These are phyloP conservation scores for Nicotiana obtusifolia DNA, from an alignment of 257 asterid genomes.

Conservation along the genomic window DNA sequence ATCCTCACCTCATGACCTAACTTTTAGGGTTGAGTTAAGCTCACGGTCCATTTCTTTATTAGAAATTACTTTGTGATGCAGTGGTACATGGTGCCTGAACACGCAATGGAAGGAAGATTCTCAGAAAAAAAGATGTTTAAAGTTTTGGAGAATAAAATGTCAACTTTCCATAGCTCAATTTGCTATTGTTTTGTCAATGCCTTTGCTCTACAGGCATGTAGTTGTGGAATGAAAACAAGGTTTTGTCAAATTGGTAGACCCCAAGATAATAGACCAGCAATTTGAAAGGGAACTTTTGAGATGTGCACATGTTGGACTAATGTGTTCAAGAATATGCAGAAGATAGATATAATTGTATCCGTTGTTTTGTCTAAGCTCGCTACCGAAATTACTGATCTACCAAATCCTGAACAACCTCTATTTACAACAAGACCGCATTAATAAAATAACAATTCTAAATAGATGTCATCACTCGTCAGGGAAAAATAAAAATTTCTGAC, in stretches of 20 bases:
- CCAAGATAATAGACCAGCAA: neutral
- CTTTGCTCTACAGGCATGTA: neutral
- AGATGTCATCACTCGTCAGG: neutral
- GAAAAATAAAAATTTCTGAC: neutral
- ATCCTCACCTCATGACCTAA: too few species aligned
- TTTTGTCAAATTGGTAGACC: neutral
- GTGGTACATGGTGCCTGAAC: conserved; percentile 65
- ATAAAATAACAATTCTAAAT: too few species aligned
- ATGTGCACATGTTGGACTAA: conserved; percentile 44
- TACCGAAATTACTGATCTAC: conserved; percentile 39
- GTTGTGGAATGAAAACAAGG: neutral
- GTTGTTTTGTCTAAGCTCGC: conserved; percentile 39
- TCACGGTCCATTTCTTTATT: too few species aligned
- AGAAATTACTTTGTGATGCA: conserved; percentile 10
- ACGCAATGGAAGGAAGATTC: conserved; percentile 48
- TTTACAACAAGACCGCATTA: conserved; percentile 20
- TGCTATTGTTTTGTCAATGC: neutral
- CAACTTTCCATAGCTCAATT: neutral
- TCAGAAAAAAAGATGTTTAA: conserved; percentile 39
- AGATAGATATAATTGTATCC: conserved; percentile 27
- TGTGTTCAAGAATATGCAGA: conserved; percentile 51
- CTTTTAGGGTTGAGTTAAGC: too few species aligned
- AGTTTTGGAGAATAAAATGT: conserved; percentile 29
- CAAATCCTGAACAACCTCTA: conserved; percentile 30
- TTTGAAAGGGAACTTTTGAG: conserved; percentile 28